Conservation (phyloP, 2,329 filamentous ascomycete genomes). For the Colletotrichum sp. region DNA sequence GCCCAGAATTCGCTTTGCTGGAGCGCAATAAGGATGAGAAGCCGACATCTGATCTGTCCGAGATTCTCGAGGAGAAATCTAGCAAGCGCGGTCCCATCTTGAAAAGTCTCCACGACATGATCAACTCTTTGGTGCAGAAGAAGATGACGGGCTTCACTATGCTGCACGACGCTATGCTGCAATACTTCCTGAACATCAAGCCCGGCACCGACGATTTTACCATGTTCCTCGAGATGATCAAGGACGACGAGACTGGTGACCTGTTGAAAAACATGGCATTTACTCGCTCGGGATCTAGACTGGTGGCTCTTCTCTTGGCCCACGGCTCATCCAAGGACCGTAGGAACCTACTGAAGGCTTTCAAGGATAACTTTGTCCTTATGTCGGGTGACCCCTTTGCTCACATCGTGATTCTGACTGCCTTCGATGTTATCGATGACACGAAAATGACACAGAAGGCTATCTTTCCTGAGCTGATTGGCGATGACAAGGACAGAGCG, state of each 20-base stretch:
- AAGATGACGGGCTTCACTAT: constrained; percentile 97
- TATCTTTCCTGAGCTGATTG: constrained; percentile 86
- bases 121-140: constrained; percentile 94
- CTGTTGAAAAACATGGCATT: constrained; percentile 95
- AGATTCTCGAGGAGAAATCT: constrained; percentile 77
- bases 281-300: constrained; percentile 83
- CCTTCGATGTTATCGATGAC: constrained; percentile 92
- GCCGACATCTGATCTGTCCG: constrained; percentile 69
- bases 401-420: constrained; percentile 81
- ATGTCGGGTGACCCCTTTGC: constrained; percentile 83
- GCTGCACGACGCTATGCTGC: constrained; percentile 96
- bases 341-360: constrained; percentile 84
- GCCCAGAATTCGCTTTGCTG: constrained; percentile 87
- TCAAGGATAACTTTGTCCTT: constrained; percentile 85
- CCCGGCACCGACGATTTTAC: constrained; percentile 80
- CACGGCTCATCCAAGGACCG: constrained; percentile 91
- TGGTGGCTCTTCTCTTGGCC: constrained; percentile 83
- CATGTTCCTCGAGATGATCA: constrained; percentile 89
- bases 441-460: constrained; percentile 87
- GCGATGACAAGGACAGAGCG: constrained; percentile 68
- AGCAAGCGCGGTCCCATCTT: constrained; percentile 89
- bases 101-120: constrained; percentile 82
- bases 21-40: constrained; percentile 60
- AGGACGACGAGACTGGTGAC: constrained; percentile 90
- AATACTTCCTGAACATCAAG: constrained; percentile 87